Evolutionary conservation across 2,329 filamentous ascomycete genomes (phyloP).

Genomic region (Xylariaceae sp.): DNA sequence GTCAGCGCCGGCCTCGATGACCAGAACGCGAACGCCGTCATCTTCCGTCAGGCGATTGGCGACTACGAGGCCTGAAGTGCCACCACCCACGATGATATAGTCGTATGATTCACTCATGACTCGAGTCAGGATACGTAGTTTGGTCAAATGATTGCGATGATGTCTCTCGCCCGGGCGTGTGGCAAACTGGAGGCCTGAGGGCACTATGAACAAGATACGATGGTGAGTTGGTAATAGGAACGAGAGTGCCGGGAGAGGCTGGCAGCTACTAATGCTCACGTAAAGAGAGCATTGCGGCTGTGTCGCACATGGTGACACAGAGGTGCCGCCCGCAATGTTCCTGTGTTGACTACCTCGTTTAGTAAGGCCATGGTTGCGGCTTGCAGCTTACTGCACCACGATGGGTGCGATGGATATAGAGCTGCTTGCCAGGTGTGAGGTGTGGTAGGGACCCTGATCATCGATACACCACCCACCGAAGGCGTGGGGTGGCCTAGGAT

Average conservation of each 20-base stretch:
- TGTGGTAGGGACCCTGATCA: no score
- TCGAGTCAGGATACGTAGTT: neutral
- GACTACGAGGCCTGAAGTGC: constrained; percentile 47
- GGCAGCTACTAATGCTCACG: no score
- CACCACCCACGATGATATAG: constrained; percentile 50
- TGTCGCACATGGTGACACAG: no score
- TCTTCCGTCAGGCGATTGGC: constrained; percentile 42
- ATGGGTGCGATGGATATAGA: neutral
- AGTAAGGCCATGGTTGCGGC: neutral
- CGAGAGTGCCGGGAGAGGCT: no score
- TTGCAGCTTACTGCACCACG: constrained; percentile 11
- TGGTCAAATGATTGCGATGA: neutral
- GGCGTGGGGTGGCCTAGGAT: no score
- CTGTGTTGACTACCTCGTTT: neutral
- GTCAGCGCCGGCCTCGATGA: constrained; percentile 40
- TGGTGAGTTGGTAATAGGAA: no score
- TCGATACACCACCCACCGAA: no score
- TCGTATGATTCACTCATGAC: constrained; percentile 36
- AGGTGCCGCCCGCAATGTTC: no score
- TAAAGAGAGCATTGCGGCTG: no score
- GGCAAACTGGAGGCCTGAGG: no score
- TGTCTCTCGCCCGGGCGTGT: neutral
- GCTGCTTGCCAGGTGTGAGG: no score
- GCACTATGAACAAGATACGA: no score
- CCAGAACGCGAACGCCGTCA: constrained; percentile 34